Evolutionary conservation across 2,329 filamentous ascomycete species (phyloP), one percentile per base, ranked within the genome.

Genomic region (Colletotrichum tropicale): DNA sequence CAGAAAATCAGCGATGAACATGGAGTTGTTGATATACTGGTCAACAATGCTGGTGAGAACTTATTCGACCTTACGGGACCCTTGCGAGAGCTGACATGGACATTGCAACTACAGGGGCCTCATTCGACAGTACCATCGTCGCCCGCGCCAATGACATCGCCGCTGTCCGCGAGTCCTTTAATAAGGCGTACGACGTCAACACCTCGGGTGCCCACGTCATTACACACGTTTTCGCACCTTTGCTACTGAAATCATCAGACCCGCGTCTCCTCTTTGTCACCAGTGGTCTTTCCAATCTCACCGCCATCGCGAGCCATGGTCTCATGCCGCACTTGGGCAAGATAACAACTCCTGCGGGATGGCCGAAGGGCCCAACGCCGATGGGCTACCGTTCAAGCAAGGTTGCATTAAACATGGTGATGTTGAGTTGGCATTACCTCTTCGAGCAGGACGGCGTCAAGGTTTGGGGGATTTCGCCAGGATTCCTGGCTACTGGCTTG

Each of bases 121-220:
- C 79, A 8, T 75, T 68, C 67, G 30, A 78, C 15, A 65, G 79
- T 5, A 88, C 88, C 74, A 83, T 86, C 4, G 79, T 79, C 30
- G 80, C 80, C 60, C 88, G 89, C 36, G 69, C 73, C 34, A 36
- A 52, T 26, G 70, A 75, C 8, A 80, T 78, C 28, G 71, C 62
- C 15, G 16, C 26, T 4, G 36, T 85, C 16, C 86, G 89, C 8
- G 82, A 85, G 34, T 79, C 83, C 28, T 88, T 86, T 78, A 89
- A 87, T 78, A 83, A 85, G 65, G 80, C 87, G 8, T 91, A 86
- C 80, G 83, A 90, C 61, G 82, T 89, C 77, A 92, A 92, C 78
- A 86, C 89, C 8, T 80, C 88, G 0, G 86, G 89, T 13, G 85
- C 87, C 0, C 80, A 85, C 56, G 80, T 85, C 52, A 71, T 86